Conservation (phyloP, 495 filamentous ascomycete species). For the Penicillium lividum region DNA sequence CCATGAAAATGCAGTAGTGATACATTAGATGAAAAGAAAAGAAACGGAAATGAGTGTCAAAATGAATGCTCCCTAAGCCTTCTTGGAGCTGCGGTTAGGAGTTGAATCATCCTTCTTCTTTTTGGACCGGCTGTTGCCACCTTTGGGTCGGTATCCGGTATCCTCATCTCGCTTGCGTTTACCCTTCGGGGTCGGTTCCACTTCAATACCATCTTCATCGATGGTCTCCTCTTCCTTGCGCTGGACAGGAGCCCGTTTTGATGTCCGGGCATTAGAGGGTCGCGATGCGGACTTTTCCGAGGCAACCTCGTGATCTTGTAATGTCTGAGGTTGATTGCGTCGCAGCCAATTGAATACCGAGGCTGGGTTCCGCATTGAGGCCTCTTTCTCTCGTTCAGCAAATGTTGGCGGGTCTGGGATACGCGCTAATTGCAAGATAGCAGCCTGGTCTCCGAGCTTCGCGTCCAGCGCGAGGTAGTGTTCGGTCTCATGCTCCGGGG, state of each 20-base stretch:
- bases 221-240: constrained; percentile 53
- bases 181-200: constrained; percentile 42
- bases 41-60: neutral
- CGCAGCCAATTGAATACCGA: constrained; percentile 91
- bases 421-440: constrained; percentile 34
- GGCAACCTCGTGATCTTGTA: constrained; percentile 72
- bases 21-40: constrained; percentile 17
- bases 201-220: constrained; percentile 55
- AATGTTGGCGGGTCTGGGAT: constrained; percentile 42
- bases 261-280: constrained; percentile 40
- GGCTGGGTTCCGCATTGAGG: constrained; percentile 72
- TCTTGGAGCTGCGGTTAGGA: constrained; percentile 38
- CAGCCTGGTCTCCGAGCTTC: constrained; percentile 55
- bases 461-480: constrained; percentile 72
- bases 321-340: constrained; percentile 75
- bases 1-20: constrained; percentile 14
- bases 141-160: constrained; percentile 68
- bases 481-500: constrained; percentile 77
- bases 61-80: constrained; percentile 16
- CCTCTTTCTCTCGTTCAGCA: constrained; percentile 57
- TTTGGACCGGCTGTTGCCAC: constrained; percentile 57
- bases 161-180: constrained; percentile 69
- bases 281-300: constrained; percentile 60
- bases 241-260: constrained; percentile 40
- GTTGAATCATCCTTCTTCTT: constrained; percentile 63